A percentile compares a stretch with the other conserved stretches of the same genome.
These are phyloP conservation scores for Chenopodium suecicum DNA, from an alignment of 148 eudicot genomes.

Conservation along the genomic window DNA sequence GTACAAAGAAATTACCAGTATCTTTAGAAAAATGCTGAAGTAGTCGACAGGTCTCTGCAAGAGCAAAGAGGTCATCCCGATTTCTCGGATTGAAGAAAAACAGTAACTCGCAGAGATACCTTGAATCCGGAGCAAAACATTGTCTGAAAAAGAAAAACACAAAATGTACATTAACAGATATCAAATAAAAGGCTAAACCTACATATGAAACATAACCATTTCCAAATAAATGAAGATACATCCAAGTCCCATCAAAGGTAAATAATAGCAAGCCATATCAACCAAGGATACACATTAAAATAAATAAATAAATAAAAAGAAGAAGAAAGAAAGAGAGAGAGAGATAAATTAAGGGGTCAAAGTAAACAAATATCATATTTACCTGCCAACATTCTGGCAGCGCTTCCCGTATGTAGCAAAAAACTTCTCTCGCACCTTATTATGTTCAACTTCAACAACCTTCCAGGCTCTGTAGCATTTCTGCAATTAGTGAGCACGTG, in stretches of 20 bases:
- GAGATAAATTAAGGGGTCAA: not conserved
- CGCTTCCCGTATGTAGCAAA: constrained; percentile 59
- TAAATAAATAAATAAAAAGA: not conserved
- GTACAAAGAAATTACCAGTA: constrained; percentile 41
- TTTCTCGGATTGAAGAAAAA: constrained; percentile 75
- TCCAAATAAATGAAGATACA: not conserved
- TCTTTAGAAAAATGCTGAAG: constrained; percentile 59
- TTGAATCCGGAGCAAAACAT: constrained; percentile 77
- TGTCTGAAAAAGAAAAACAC: constrained; percentile 48
- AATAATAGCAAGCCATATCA: not conserved
- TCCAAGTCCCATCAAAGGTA: not conserved
- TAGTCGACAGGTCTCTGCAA: constrained; percentile 71
- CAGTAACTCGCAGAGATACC: constrained; percentile 72
- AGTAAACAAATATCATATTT: not conserved
- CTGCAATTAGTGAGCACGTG: constrained; percentile 46
- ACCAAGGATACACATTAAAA: not conserved
- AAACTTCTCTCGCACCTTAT: constrained; percentile 63
- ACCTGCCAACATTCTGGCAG: constrained; percentile 79
- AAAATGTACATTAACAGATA: not conserved
- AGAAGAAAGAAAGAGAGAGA: not conserved
- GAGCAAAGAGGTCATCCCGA: constrained; percentile 53
- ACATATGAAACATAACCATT: not conserved
- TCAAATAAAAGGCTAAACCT: not conserved
- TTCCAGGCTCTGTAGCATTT: constrained; percentile 97
- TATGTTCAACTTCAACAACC: constrained; percentile 66